A percentile compares a stretch with the other conserved stretches of the same genome.
These are phyloP conservation scores for Lachancea nothofagi DNA, from an alignment of 805 yeast genomes.

Conservation along the genomic window DNA sequence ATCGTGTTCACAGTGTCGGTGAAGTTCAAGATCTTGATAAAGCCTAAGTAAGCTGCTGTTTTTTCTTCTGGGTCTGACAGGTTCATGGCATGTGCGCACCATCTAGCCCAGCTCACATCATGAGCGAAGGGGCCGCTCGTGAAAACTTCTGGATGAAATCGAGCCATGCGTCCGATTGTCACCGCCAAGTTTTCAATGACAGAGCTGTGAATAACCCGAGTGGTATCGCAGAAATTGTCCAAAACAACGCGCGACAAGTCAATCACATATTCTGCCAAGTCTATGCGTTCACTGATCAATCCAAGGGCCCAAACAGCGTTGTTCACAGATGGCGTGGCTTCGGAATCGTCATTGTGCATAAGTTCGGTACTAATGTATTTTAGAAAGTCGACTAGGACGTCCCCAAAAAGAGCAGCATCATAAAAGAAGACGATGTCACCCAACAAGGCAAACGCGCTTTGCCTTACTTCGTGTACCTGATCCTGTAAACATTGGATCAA, in stretches of 20 bases:
- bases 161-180: conserved; percentile 81
- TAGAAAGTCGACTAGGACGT: conserved; percentile 40
- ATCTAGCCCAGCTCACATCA: conserved; percentile 45
- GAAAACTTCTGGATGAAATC: conserved; percentile 51
- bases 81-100: conserved; percentile 66
- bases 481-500: conserved; percentile 69
- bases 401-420: conserved; percentile 33
- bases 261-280: conserved; percentile 27
- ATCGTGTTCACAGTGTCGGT: conserved; percentile 17
- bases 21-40: conserved; percentile 55
- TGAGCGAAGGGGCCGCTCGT: conserved; percentile 40
- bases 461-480: conserved; percentile 81
- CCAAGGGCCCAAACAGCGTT: conserved; percentile 95
- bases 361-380: conserved; percentile 67
- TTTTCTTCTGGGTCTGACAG: conserved; percentile 82
- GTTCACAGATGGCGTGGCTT: conserved; percentile 31
- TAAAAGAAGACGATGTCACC: conserved; percentile 79
- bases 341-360: conserved; percentile 36
- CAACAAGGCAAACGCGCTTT: conserved; percentile 79
- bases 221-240: conserved; percentile 26
- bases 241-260: conserved; percentile 27
- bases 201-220: conserved; percentile 32
- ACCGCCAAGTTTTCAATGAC: conserved; percentile 85
- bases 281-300: conserved; percentile 62
- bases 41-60: conserved; percentile 79